Conservation (phyloP, 768 basidiomycete genomes). For the Boletus pseudo-olivaceus region DNA sequence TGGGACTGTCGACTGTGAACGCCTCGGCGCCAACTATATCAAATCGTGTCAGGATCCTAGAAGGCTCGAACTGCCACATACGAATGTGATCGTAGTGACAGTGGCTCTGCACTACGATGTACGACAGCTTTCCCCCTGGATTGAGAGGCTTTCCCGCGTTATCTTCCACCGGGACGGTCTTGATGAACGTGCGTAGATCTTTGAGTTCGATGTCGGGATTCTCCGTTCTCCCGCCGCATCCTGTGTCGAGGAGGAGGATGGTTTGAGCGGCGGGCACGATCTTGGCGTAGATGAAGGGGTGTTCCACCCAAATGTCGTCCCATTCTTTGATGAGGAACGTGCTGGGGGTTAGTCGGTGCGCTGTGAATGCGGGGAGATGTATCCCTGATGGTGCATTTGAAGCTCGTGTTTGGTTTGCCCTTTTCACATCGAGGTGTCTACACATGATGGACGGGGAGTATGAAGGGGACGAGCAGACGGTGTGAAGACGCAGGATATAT, state of each 20-base stretch:
- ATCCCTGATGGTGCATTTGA: background rate
- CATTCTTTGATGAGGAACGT: constrained; percentile 49
- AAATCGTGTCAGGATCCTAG: background rate
- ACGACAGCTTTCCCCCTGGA: constrained; percentile 36
- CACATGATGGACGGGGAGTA: constrained; percentile 10
- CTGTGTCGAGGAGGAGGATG: constrained; percentile 51
- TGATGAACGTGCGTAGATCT: constrained; percentile 47
- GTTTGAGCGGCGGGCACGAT: constrained; percentile 36
- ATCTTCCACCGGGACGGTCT: constrained; percentile 40
- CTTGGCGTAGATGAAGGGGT: constrained; percentile 55
- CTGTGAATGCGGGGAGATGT: constrained; percentile 32
- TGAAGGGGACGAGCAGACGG: background rate
- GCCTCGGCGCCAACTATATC: constrained; percentile 46
- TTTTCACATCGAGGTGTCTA: background rate
- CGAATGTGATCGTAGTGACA: constrained; percentile 60
- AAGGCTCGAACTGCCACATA: constrained; percentile 28
- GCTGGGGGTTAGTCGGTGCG: constrained; percentile 31
- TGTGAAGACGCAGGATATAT: no score
- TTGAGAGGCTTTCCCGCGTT: constrained; percentile 46
- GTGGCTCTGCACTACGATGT: constrained; percentile 49
- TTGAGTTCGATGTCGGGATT: constrained; percentile 39
- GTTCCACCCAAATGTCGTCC: constrained; percentile 49
- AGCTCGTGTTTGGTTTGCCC: background rate
- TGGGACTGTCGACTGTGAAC: constrained; percentile 44
- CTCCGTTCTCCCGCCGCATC: constrained; percentile 48